Base-by-base conservation (phyloP, 176 grass and related monocot genomes). In the Leersia perrieri region DNA sequence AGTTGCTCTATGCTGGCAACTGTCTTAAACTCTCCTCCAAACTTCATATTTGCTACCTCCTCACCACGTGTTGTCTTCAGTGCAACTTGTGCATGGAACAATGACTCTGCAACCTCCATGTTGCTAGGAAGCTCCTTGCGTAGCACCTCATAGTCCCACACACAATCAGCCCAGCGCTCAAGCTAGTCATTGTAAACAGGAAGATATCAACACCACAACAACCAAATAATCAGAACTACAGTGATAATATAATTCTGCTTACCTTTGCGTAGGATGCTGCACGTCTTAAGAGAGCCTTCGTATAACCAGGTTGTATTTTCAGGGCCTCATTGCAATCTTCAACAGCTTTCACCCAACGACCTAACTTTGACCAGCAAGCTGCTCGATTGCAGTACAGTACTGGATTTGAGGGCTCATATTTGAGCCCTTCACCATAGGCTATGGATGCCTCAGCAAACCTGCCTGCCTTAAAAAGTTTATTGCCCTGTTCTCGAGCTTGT, bases 111-210 rank as follows among this genome's bases (percentile, higher is more conserved):
- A 27, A 91, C 82, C 28, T 91, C 86, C 1, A 28, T 60, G 58
- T 94, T 78, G 1, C 40, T 49, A 35, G 88, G 88, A 86, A 91
- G 79, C 29, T 87, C 73, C 55, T 97, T 97, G 28, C n/a, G 49
- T 42, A 91, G 88, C 63, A 78, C 84, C 77, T 91, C 91, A 33
- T 97, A 97, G 73, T 97, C 94, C 41, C 84, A 47, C 20, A 97
- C 91, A 83, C 86, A 78, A 81, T 97, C 81, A 70, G 29, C 86
- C 94, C 94, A 97, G 60, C 76, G 75, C 63, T 94, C 91, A 78
- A 97, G 88, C 94, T 97, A 85, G 58, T 55, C n/a, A 69, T 36
- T 45, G 57, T 79, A 11, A 76, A 85, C 41, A 68, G 27, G 9
- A 4, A 85, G 53, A 34, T 57, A 69, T 81, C 53, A 93, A 26